phyloP scores from a whole-genome alignment of 139 green algal species.

The Chlorella sp. region DNA sequence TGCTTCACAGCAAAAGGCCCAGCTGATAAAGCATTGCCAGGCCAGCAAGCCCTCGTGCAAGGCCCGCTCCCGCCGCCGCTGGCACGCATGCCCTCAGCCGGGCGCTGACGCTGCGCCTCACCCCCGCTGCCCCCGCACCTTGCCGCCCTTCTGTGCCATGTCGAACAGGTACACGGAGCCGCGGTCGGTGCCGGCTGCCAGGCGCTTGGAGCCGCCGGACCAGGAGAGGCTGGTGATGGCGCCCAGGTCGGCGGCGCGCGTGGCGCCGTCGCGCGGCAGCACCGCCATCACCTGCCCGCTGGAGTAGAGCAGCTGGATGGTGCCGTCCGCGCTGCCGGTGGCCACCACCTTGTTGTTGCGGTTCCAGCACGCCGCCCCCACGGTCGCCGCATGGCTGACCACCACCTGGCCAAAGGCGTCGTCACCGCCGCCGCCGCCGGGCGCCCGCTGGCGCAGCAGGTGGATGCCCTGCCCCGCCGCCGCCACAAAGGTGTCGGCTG shows the following conservation, averaged over 20 bases:
- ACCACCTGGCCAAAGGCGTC: not conserved
- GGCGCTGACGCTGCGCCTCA: too few relatives aligned
- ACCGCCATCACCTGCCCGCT: constrained; percentile 32
- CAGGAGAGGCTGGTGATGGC: constrained; percentile 35
- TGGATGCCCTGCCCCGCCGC: not conserved
- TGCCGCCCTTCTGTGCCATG: not conserved
- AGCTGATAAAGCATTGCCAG: too few relatives aligned
- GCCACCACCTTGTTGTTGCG: constrained; percentile 57
- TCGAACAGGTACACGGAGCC: constrained; percentile 37
- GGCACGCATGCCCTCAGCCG: too few relatives aligned
- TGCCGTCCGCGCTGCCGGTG: constrained; percentile 23
- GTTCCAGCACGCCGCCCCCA: constrained; percentile 31
- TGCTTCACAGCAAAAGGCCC: too few relatives aligned
- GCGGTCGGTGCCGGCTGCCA: constrained; percentile 29
- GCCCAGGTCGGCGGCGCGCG: not conserved
- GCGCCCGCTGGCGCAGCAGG: constrained; percentile 10
- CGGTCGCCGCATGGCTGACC: not conserved
- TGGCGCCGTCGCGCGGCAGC: constrained; percentile 2
- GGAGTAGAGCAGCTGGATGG: constrained; percentile 35
- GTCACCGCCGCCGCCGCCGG: not conserved
- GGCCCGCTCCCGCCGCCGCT: too few relatives aligned
- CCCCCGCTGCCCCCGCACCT: too few relatives aligned
- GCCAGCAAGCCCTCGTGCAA: too few relatives aligned
- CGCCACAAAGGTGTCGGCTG: constrained; percentile 3
- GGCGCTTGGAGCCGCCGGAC: constrained; percentile 44